phyloP scores from a whole-genome alignment of 805 yeast species.

The Diddensiella santjacobensis region DNA sequence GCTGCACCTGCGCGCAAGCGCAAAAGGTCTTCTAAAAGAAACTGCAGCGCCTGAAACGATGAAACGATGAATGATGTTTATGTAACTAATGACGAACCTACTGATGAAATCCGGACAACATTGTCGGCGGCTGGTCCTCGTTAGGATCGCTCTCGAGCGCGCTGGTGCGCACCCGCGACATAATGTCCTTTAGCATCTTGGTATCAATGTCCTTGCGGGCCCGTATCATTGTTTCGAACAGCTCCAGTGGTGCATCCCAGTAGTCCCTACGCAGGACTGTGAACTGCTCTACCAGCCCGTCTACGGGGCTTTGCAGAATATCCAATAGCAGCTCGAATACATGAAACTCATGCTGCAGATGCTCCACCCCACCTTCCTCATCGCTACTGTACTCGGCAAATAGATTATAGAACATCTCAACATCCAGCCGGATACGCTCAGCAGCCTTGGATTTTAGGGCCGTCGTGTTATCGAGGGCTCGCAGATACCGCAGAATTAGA shows the following conservation, averaged over 20 bases:
- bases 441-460: constrained; percentile 39
- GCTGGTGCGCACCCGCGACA: constrained; percentile 29
- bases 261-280: constrained; percentile 57
- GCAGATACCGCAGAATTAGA: constrained; percentile 46
- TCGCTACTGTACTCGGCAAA: constrained; percentile 42
- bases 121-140: constrained; percentile 17
- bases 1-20: constrained; percentile 1
- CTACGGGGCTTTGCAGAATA: constrained; percentile 45
- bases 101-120: constrained; percentile 8
- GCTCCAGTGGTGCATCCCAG: constrained; percentile 72
- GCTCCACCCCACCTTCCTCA: constrained; percentile 24
- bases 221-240: constrained; percentile 60
- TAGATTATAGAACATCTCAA: constrained; percentile 49
- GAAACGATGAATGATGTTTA: no score
- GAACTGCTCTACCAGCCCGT: constrained; percentile 55
- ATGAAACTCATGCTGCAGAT: constrained; percentile 47
- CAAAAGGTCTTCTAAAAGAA: no score
- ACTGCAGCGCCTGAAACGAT: no score
- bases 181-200: constrained; percentile 30
- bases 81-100: no score
- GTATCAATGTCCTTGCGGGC: constrained; percentile 37
- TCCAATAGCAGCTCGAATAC: constrained; percentile 63
- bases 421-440: constrained; percentile 58
- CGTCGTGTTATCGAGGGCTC: constrained; percentile 43
- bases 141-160: constrained; percentile 19